Percentiles rank a stretch among this genome's conserved stretches.
Evolutionary conservation across 1,284 basidiomycete genomes (phyloP).

Genomic region (Sanghuangporus sanghuang): DNA sequence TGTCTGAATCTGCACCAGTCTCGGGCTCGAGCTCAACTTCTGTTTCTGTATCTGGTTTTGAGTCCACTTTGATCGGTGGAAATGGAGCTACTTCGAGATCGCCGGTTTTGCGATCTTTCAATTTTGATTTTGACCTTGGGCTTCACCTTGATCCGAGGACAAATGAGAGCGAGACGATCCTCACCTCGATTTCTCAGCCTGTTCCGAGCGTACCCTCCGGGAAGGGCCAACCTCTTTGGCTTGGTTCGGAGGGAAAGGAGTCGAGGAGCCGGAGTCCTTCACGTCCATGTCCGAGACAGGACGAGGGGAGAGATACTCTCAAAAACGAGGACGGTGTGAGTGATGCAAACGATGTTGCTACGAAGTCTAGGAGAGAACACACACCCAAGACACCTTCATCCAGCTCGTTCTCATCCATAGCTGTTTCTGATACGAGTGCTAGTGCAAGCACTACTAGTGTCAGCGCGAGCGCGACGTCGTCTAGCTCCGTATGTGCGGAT

Average conservation of each 20-base stretch:
- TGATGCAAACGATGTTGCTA: background rate
- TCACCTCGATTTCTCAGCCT: slow-evolving; percentile 11
- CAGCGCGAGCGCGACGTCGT: background rate
- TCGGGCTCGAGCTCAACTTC: background rate
- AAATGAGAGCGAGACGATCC: no score
- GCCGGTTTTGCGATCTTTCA: background rate
- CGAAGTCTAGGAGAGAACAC: background rate
- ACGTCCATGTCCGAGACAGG: background rate
- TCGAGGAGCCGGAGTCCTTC: background rate
- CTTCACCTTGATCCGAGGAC: background rate
- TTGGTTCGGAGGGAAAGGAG: background rate
- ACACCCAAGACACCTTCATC: slow-evolving; percentile 6
- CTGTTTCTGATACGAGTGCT: slow-evolving; percentile 5
- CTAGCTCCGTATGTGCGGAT: background rate
- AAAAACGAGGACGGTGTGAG: background rate
- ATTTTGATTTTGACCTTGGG: background rate
- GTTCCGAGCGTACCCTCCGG: background rate
- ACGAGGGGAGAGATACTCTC: background rate
- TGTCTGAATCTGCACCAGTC: background rate
- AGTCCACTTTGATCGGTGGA: background rate
- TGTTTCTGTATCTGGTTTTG: background rate
- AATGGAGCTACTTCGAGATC: background rate
- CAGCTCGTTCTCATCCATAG: background rate
- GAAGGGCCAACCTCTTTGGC: background rate
- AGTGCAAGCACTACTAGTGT: background rate